Percentiles rank a stretch among this genome's conserved stretches.
phyloP scores from a whole-genome alignment of 2,329 filamentous ascomycete genomes.

The Lecanosticta acicola region DNA sequence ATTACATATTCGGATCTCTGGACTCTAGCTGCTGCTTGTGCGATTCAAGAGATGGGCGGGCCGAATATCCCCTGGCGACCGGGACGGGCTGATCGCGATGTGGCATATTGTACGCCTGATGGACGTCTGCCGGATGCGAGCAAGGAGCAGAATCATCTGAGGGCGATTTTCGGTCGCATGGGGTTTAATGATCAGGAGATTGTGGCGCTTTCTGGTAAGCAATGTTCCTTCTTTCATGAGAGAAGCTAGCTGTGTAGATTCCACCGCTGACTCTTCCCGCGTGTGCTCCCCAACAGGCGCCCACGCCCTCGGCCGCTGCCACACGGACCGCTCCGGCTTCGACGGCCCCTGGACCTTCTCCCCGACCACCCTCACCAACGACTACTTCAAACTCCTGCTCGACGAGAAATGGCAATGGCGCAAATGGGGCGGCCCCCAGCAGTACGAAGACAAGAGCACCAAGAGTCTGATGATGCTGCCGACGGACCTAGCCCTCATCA shows the following conservation, averaged over 20 bases:
- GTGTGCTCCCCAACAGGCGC: conserved; percentile 58
- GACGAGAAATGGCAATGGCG: conserved; percentile 89
- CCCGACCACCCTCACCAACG: conserved; percentile 86
- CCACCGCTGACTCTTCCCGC: no score
- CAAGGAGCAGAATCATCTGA: conserved; percentile 74
- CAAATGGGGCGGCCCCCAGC: conserved; percentile 88
- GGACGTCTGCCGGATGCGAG: conserved; percentile 80
- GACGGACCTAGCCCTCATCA: conserved; percentile 77
- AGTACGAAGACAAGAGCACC: conserved; percentile 81
- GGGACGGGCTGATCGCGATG: conserved; percentile 73
- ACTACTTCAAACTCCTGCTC: conserved; percentile 82
- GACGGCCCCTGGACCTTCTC: conserved; percentile 89
- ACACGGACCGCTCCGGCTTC: conserved; percentile 81
- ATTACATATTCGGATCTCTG: conserved; percentile 95
- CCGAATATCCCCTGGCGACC: conserved; percentile 83
- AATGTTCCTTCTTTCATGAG: background rate
- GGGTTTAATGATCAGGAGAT: conserved; percentile 97
- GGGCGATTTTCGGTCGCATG: conserved; percentile 93
- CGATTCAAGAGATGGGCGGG: conserved; percentile 93
- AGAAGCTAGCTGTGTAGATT: no score
- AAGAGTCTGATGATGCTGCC: conserved; percentile 97
- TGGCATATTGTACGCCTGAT: conserved; percentile 83
- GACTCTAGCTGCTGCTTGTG: conserved; percentile 79
- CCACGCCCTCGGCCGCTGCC: conserved; percentile 84
- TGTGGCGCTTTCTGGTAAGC: conserved; percentile 61